A percentile compares a stretch with the other conserved stretches of the same genome.
These are phyloP conservation scores for Wickerhamiella domercqiae DNA, from an alignment of 805 yeast species.

Conservation along the genomic window DNA sequence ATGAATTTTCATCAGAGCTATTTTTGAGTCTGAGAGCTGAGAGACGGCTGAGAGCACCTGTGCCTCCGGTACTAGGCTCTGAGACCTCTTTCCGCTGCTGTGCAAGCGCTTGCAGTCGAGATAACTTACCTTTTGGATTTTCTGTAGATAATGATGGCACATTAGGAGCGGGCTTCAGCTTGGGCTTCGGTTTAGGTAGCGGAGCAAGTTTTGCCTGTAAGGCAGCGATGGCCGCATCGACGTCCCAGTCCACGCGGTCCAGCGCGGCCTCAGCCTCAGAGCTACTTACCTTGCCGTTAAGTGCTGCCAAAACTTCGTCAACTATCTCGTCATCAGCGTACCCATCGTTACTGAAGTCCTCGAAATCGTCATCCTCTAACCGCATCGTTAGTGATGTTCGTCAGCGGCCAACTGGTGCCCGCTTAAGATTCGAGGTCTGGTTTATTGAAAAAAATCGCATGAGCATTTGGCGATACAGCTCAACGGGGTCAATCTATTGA, in stretches of 20 bases:
- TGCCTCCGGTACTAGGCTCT: not conserved
- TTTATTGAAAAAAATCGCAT: too few relatives aligned
- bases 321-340: conserved; percentile 14
- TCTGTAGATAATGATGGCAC: not conserved
- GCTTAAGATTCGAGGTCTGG: too few relatives aligned
- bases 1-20: not conserved
- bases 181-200: conserved; percentile 3
- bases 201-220: conserved; percentile 9
- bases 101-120: conserved; percentile 4
- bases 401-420: too few relatives aligned
- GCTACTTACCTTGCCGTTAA: conserved; percentile 10
- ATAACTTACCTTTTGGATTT: conserved; percentile 16
- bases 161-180: conserved; percentile 1
- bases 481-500: too few relatives aligned
- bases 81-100: not conserved
- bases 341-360: conserved; percentile 15
- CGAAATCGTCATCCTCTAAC: conserved; percentile 14
- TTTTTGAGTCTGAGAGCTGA: not conserved
- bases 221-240: conserved; percentile 17
- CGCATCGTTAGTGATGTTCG: conserved; percentile 9
- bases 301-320: conserved; percentile 13
- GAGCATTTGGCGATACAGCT: too few relatives aligned
- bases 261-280: conserved; percentile 16
- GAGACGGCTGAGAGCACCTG: too few relatives aligned
- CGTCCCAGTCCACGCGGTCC: conserved; percentile 17